These are phyloP conservation scores for Medakamo hakoo DNA, from an alignment of 139 green algal genomes.

Conservation along the genomic window DNA sequence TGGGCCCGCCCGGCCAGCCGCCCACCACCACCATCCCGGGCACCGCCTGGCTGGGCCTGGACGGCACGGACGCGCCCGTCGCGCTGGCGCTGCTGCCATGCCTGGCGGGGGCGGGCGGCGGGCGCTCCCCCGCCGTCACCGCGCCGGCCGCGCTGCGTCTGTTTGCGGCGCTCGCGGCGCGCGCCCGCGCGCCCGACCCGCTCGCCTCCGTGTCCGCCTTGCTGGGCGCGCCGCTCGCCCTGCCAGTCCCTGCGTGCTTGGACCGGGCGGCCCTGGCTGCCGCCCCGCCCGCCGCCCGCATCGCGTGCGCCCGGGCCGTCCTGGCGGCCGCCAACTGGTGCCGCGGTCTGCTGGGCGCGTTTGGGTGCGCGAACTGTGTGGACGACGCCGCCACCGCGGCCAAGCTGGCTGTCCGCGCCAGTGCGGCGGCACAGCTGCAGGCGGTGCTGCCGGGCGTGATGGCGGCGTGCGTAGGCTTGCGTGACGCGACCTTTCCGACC, in stretches of 20 bases:
- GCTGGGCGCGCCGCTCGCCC: neutral
- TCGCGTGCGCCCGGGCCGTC: neutral
- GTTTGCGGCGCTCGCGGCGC: neutral
- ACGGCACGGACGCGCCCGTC: neutral
- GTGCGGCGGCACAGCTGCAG: neutral
- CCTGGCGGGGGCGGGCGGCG: neutral
- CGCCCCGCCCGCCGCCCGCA: no score
- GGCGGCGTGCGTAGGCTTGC: no score
- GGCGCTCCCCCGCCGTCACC: no score
- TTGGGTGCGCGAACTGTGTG: neutral
- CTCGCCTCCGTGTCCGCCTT: neutral
- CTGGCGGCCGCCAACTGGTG: neutral
- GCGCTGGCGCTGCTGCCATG: neutral
- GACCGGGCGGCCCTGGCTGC: neutral
- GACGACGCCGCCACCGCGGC: neutral
- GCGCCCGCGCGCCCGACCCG: neutral
- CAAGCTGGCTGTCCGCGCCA: neutral
- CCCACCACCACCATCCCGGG: no score
- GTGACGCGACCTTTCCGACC: no score
- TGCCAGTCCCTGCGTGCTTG: neutral
- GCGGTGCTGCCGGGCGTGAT: neutral
- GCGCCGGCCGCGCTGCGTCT: neutral
- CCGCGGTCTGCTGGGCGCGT: neutral
- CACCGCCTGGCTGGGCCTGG: neutral
- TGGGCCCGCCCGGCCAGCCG: no score